Percentiles rank a stretch among this genome's conserved stretches.
Evolutionary conservation across 805 yeast species (phyloP).

Genomic region (Geotrichum ghanense): DNA sequence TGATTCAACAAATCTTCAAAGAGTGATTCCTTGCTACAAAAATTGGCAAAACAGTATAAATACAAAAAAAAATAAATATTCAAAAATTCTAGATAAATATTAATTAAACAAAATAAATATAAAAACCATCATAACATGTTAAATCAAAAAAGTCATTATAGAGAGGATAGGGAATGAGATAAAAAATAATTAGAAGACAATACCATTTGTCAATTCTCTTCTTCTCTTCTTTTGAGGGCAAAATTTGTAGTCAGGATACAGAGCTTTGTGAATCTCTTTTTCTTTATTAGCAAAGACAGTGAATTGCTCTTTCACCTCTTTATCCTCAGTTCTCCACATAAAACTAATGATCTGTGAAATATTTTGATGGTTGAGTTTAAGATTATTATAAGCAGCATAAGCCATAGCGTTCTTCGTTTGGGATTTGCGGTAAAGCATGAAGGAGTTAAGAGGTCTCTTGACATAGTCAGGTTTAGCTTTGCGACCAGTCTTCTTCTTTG

Average conservation of each 20-base stretch:
- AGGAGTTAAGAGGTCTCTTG: conserved; percentile 37
- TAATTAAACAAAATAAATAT: not conserved
- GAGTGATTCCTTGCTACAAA: no score
- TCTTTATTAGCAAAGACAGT: conserved; percentile 30
- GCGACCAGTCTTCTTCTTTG: conserved; percentile 12
- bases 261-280: conserved; percentile 30
- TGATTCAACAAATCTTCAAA: no score
- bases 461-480: conserved; percentile 20
- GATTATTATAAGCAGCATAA: conserved; percentile 18
- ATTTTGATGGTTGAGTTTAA: conserved; percentile 31
- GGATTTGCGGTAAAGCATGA: conserved; percentile 35
- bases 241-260: conserved; percentile 35
- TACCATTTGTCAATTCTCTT: conserved; percentile 1
- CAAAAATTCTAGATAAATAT: not conserved
- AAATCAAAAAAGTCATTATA: no score
- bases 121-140: not conserved
- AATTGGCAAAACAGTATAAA: no score
- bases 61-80: not conserved
- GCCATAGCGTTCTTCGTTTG: conserved; percentile 32
- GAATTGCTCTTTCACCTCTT: conserved; percentile 28
- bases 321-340: conserved; percentile 35
- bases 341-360: conserved; percentile 33
- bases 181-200: not conserved
- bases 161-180: no score
- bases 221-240: conserved; percentile 29